phyloP scores from a whole-genome alignment of 2,329 filamentous ascomycete species.

The Curvularia sp. region DNA sequence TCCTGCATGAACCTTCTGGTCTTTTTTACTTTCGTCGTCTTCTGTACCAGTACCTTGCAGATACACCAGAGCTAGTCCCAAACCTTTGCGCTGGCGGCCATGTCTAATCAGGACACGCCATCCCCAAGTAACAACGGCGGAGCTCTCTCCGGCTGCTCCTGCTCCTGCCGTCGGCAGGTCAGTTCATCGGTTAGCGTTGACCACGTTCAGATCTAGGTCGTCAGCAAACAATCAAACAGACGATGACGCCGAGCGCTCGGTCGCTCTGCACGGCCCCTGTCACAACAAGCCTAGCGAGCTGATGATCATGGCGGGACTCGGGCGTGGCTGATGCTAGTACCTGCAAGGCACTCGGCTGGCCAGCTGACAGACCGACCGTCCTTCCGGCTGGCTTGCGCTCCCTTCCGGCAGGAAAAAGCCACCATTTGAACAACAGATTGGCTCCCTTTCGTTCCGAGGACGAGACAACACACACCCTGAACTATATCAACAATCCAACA shows the following conservation, averaged over 20 bases:
- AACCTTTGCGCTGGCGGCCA: neutral
- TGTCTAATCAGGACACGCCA: neutral
- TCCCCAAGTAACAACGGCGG: neutral
- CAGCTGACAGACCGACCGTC: neutral
- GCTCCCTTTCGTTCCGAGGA: neutral
- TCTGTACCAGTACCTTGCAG: slow-evolving; percentile 4
- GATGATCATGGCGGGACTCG: neutral
- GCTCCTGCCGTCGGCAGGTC: too few species aligned
- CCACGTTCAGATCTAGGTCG: neutral
- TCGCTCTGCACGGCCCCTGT: neutral
- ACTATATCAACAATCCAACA: neutral
- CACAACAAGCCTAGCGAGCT: neutral
- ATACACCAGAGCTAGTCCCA: slow-evolving; percentile 1
- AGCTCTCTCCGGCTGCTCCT: neutral
- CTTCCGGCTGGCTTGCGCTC: neutral
- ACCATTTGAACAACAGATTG: neutral
- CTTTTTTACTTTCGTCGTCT: neutral
- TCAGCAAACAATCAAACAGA: neutral
- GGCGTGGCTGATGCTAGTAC: slow-evolving; percentile 2
- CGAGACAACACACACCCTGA: neutral
- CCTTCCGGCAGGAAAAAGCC: neutral
- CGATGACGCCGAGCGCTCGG: neutral
- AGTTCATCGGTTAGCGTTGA: neutral
- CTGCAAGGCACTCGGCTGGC: neutral
- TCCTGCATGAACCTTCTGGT: neutral